Evolutionary conservation across 1,284 basidiomycete species (phyloP).

Genomic region (Rhodotorula sp.): DNA sequence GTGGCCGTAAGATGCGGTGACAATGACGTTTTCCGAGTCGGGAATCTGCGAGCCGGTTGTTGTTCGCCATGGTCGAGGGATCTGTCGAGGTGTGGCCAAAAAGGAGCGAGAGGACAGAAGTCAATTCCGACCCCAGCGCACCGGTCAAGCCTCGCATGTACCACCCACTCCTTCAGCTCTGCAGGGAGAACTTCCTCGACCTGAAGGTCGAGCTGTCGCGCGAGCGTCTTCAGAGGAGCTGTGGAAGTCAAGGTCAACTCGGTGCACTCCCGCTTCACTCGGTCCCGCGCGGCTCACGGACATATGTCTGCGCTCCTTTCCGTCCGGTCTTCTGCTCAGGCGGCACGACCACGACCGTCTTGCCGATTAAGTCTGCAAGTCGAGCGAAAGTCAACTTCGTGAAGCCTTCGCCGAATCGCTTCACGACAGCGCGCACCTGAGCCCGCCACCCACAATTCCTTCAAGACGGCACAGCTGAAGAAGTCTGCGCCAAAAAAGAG

Average conservation of each 20-base stretch:
- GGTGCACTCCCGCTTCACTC: too few species aligned
- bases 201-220: conserved; percentile 28
- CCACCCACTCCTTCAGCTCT: conserved; percentile 31
- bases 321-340: conserved; percentile 34
- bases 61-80: too few species aligned
- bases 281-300: background rate
- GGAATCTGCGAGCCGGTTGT: background rate
- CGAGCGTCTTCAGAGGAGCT: conserved; percentile 38
- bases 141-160: background rate
- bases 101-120: background rate
- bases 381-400: background rate
- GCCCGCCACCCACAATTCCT: conserved; percentile 55
- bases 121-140: too few species aligned
- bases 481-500: conserved; percentile 71
- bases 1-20: conserved; percentile 91
- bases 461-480: conserved; percentile 64
- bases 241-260: background rate
- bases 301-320: conserved; percentile 32
- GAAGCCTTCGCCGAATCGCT: too few species aligned
- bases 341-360: conserved; percentile 37
- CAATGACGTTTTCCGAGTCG: conserved; percentile 54
- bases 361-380: conserved; percentile 30
- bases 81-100: too few species aligned
- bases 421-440: conserved; percentile 3
- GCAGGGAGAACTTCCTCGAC: conserved; percentile 28